A percentile compares a stretch with the other conserved stretches of the same genome.
Evolutionary conservation across 345 rosid species (phyloP).

Genomic region (Salix caprea): DNA sequence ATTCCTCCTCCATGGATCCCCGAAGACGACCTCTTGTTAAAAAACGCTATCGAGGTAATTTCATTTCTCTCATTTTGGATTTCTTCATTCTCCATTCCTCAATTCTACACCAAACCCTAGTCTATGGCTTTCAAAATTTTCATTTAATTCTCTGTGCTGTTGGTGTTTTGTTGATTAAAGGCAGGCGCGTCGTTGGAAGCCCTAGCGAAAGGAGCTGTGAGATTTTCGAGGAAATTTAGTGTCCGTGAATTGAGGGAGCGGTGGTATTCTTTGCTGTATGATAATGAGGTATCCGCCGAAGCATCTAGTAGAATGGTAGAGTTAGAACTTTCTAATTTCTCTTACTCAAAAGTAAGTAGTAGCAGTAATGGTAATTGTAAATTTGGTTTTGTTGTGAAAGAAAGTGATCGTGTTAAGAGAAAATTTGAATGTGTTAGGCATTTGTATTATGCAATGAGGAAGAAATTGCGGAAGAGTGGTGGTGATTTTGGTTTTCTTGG

Average conservation of each 20-base stretch:
- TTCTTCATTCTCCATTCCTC: not conserved
- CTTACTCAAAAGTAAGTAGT: not conserved
- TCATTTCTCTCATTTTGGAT: not conserved
- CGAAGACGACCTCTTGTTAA: conserved; percentile 73
- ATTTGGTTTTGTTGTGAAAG: conserved; percentile 42
- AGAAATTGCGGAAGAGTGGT: conserved; percentile 1
- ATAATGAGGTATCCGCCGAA: conserved; percentile 67
- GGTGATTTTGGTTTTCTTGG: not conserved
- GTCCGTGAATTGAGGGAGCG: conserved; percentile 69
- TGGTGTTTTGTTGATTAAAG: conserved; percentile 26
- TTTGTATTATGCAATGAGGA: conserved; percentile 10
- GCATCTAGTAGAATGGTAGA: conserved; percentile 73
- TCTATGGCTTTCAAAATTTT: not conserved
- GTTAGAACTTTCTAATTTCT: conserved; percentile 35
- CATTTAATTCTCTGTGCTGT: not conserved
- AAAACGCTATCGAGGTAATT: conserved; percentile 71
- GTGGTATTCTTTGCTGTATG: conserved; percentile 84
- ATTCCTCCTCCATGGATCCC: conserved; percentile 49
- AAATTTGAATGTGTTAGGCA: conserved; percentile 45
- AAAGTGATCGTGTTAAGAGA: conserved; percentile 53
- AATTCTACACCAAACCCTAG: not conserved
- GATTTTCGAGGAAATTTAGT: conserved; percentile 64
- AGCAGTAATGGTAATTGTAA: conserved; percentile 24
- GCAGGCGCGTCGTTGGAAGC: conserved; percentile 95
- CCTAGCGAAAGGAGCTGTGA: conserved; percentile 94